These are phyloP conservation scores for Sporothrix schenckii DNA, from an alignment of 2,329 filamentous ascomycete genomes.

Conservation along the genomic window DNA sequence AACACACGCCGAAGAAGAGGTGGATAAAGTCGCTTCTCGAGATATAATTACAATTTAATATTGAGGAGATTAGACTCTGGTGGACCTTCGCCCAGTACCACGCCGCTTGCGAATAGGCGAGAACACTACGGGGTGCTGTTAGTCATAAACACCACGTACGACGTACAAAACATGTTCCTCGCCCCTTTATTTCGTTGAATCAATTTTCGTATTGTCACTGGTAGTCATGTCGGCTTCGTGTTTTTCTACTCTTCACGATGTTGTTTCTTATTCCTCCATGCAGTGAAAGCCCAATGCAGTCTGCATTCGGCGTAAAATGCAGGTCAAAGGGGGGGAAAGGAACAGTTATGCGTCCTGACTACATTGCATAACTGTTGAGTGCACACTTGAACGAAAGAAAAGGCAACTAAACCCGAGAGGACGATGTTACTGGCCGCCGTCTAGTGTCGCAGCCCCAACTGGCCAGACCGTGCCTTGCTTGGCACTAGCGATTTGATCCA, in stretches of 20 bases:
- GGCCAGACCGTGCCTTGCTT: neutral
- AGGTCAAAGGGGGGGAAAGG: slow-evolving; percentile 9
- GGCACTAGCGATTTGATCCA: neutral
- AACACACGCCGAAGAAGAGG: neutral
- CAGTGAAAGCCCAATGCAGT: neutral
- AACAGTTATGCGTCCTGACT: neutral
- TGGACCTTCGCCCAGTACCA: neutral
- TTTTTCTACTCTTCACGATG: neutral
- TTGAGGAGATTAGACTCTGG: neutral
- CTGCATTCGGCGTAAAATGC: neutral
- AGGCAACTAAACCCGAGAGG: neutral
- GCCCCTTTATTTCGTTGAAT: neutral
- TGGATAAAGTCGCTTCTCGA: slow-evolving; percentile 11
- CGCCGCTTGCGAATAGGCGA: neutral
- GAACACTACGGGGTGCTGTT: neutral
- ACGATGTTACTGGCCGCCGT: slow-evolving; percentile 3
- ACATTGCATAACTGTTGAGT: neutral
- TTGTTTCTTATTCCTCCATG: neutral
- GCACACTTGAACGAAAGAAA: neutral
- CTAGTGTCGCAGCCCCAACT: neutral
- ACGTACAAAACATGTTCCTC: neutral
- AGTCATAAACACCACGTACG: neutral
- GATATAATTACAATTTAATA: neutral
- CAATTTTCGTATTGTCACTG: neutral
- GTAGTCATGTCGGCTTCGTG: neutral